These are phyloP conservation scores for Myrica gale DNA, from an alignment of 306 rosid genomes.

Conservation along the genomic window DNA sequence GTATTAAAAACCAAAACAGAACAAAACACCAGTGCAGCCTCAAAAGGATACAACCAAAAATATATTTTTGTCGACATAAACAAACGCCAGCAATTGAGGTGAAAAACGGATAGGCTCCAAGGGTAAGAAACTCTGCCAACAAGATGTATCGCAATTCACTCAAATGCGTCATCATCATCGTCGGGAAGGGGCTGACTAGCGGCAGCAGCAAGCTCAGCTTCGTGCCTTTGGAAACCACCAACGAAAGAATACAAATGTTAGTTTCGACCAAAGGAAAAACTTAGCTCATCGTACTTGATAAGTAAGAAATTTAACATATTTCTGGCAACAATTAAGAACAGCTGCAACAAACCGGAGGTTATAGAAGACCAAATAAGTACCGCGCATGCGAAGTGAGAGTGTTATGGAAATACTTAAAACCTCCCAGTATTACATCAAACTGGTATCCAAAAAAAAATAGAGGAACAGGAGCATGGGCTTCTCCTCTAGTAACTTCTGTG, in stretches of 20 bases:
- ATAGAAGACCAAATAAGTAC: background rate
- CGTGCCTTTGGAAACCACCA: constrained; percentile 50
- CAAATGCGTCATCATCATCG: constrained; percentile 72
- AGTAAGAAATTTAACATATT: background rate
- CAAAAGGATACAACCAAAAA: constrained; percentile 28
- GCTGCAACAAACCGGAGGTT: background rate
- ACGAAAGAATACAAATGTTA: background rate
- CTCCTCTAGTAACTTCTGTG: background rate
- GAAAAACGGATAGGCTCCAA: background rate
- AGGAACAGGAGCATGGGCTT: background rate
- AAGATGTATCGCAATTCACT: constrained; percentile 25
- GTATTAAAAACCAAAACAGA: constrained; percentile 12
- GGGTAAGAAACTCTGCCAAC: background rate
- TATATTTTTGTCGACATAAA: constrained; percentile 20
- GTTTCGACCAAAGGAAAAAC: background rate
- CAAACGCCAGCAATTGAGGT: constrained; percentile 15
- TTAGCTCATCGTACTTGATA: background rate
- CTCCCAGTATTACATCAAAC: background rate
- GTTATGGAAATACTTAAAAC: too few relatives aligned
- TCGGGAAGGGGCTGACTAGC: constrained; percentile 81
- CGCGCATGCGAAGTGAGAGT: too few relatives aligned
- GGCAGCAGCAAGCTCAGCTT: constrained; percentile 60
- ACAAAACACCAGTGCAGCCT: constrained; percentile 3
- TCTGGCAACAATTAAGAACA: background rate
- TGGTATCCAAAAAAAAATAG: background rate